Evolutionary conservation across 148 eudicot genomes (phyloP), one percentile per base, ranked within the genome.

Genomic region (Beta vulgaris): DNA sequence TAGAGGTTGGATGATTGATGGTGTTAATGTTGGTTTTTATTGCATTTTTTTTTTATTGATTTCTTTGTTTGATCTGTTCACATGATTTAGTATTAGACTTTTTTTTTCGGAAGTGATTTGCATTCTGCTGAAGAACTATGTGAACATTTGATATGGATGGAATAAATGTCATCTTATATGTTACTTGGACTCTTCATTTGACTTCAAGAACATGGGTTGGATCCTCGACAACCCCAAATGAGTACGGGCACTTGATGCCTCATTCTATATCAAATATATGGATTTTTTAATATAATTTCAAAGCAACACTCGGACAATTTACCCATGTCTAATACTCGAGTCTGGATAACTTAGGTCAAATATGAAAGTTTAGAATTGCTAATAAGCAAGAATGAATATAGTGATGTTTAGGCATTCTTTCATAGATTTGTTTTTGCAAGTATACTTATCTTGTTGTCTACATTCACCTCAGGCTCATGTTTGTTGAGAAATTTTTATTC

Each of bases 401-500:
- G 10, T 19, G 10, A 34, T 25, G 13, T 14, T 66, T 43, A 53
- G 36, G 51, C 57, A 42, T 14, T 65, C 35, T 39, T n/a, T 61
- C 29, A 13, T 53, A 28, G 21, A 63, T 64, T 7, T 39, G 35
- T 35, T 48, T 40, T 37, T 77, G 15, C 49, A 59, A 31, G 26
- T 28, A 44, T 11, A 62, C 77, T 59, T 35, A 58, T 28, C 69
- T 57, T 35, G 40, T 63, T 31, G 7, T 78, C 49, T 73, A 57
- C 73, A 51, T 63, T 68, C 61, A 69, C 76, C 60, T 55, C 85
- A 94, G 98, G 88, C 71, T 87, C 78, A 80, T 89, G 87, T 90
- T 94, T 78, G 58, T 81, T 67, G 98, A 92, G 70, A 90, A 86
- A 68, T 87, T 94, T 86, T 76, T 92, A 71, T 83, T 90, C 69